phyloP scores from a whole-genome alignment of 2,329 filamentous ascomycete species.

The Penicillium brevicompactum region DNA sequence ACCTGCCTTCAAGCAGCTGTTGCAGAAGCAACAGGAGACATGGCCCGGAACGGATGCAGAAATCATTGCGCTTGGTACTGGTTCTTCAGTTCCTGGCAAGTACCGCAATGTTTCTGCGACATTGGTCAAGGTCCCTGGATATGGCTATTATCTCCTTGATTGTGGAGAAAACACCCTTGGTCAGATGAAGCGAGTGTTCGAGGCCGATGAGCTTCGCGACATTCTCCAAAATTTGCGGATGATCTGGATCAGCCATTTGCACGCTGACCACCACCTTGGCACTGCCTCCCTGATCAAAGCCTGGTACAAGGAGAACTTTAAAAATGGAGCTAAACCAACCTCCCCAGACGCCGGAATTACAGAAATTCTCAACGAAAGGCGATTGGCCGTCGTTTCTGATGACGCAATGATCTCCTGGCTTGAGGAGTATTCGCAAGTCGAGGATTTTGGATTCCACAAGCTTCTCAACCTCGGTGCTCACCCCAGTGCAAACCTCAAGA shows the following conservation, averaged over 20 bases:
- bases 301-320: constrained; percentile 66
- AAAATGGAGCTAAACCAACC: constrained; percentile 44
- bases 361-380: constrained; percentile 43
- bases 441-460: constrained; percentile 70
- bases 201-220: constrained; percentile 63
- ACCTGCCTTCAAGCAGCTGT: constrained; percentile 32
- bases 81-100: constrained; percentile 85
- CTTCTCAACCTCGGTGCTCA: constrained; percentile 53
- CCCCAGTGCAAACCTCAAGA: constrained; percentile 23
- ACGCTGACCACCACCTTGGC: constrained; percentile 95
- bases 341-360: constrained; percentile 35
- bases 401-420: constrained; percentile 74
- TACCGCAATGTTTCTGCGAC: constrained; percentile 95
- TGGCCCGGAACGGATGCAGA: constrained; percentile 77
- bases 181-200: constrained; percentile 76
- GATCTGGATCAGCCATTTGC: constrained; percentile 93
- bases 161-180: constrained; percentile 91
- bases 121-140: constrained; percentile 77
- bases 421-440: constrained; percentile 74
- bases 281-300: constrained; percentile 77
- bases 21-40: constrained; percentile 57
- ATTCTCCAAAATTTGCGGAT: constrained; percentile 76
- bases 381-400: constrained; percentile 70
- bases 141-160: constrained; percentile 88
- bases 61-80: constrained; percentile 85